A percentile compares a stretch with the other conserved stretches of the same genome.
phyloP scores from a whole-genome alignment of 768 basidiomycete genomes.

The Rickenella mellea region DNA sequence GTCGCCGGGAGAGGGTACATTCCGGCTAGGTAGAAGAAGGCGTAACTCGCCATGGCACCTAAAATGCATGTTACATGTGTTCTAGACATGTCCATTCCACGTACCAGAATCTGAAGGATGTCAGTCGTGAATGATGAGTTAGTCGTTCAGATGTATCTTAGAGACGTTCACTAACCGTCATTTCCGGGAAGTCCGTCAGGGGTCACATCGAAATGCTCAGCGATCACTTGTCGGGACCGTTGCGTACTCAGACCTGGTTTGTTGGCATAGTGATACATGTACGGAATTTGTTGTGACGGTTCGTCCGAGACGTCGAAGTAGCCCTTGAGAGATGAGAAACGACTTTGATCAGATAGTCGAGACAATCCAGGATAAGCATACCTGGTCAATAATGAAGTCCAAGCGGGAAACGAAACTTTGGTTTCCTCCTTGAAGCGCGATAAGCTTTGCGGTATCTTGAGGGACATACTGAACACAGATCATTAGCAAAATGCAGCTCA shows the following conservation, averaged over 20 bases:
- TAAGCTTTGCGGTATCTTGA: conserved; percentile 54
- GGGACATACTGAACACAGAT: conserved; percentile 39
- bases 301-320: conserved; percentile 60
- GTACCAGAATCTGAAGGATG: conserved; percentile 12
- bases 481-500: background rate
- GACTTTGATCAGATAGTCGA: background rate
- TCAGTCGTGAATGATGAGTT: background rate
- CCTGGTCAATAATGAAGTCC: conserved; percentile 49
- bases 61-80: conserved; percentile 3
- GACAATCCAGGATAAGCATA: conserved; percentile 8
- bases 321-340: conserved; percentile 20
- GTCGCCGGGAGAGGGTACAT: conserved; percentile 59
- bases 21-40: conserved; percentile 47
- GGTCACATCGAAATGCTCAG: conserved; percentile 47
- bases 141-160: background rate
- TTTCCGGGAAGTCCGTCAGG: conserved; percentile 53
- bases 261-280: conserved; percentile 64
- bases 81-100: background rate
- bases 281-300: conserved; percentile 59
- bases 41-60: conserved; percentile 60
- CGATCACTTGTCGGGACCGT: conserved; percentile 44
- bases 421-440: conserved; percentile 50
- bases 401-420: conserved; percentile 44
- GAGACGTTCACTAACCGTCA: conserved; percentile 32
- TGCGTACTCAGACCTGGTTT: conserved; percentile 50